phyloP scores from a whole-genome alignment of 305 asterid species.

The Stenogyne calaminthoides region DNA sequence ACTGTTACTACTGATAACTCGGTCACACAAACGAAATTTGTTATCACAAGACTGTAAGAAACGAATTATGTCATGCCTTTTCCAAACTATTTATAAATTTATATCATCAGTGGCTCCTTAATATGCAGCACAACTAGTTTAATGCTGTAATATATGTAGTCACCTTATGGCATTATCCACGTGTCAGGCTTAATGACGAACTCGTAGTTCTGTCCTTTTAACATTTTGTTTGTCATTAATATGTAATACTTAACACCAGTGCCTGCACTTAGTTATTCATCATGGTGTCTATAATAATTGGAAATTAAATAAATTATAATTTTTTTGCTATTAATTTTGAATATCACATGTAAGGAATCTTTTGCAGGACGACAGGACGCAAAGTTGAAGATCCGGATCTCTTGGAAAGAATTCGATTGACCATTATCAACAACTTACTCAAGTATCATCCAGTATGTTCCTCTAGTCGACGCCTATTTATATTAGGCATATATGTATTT shows the following conservation, averaged over 20 bases:
- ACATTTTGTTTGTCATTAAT: neutral
- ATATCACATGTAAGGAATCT: slow-evolving; percentile 16
- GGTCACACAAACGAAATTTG: slow-evolving; percentile 75
- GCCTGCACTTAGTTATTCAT: neutral
- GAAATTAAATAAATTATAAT: neutral
- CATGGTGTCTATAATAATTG: neutral
- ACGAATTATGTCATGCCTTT: slow-evolving; percentile 3
- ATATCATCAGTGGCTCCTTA: slow-evolving; percentile 13
- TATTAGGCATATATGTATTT: slow-evolving; percentile 13
- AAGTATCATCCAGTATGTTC: slow-evolving; percentile 93
- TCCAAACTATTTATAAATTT: neutral
- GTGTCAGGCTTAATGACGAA: neutral
- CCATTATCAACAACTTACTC: slow-evolving; percentile 89
- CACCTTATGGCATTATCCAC: neutral
- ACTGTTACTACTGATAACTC: slow-evolving; percentile 80
- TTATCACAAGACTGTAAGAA: slow-evolving; percentile 74
- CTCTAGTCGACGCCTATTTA: slow-evolving; percentile 25
- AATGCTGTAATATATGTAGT: slow-evolving; percentile 18
- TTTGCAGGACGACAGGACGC: slow-evolving; percentile 75
- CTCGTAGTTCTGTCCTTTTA: neutral
- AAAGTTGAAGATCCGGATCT: slow-evolving; percentile 96
- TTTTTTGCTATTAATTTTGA: slow-evolving; percentile 8
- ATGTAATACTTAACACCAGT: neutral
- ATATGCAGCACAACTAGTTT: neutral
- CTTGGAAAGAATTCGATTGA: slow-evolving; percentile 89